Conservation (phyloP, 2,329 filamentous ascomycete species). For the Fusarium algeriense region DNA sequence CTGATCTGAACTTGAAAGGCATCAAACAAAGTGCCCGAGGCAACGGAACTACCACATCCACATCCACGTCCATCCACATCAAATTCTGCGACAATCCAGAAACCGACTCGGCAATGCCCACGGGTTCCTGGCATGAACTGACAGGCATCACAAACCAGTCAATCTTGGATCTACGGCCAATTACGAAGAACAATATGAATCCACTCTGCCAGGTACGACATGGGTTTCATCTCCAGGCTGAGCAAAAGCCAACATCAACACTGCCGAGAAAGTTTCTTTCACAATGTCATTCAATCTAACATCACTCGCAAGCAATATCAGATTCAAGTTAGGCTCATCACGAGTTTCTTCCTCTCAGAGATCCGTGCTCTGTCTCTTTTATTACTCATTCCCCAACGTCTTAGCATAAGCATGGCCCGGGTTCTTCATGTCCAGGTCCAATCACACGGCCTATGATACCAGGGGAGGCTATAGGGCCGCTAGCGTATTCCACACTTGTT, state of each 20-base stretch:
- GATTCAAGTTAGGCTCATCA: background rate
- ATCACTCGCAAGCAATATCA: slow-evolving; percentile 5
- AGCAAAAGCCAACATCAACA: slow-evolving; percentile 7
- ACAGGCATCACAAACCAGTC: slow-evolving; percentile 20
- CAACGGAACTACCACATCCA: slow-evolving; percentile 7
- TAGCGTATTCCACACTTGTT: slow-evolving; percentile 30
- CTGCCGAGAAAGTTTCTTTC: slow-evolving; percentile 17
- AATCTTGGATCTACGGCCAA: slow-evolving; percentile 1
- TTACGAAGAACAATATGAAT: background rate
- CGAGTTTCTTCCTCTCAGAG: background rate
- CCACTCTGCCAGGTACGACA: slow-evolving; percentile 4
- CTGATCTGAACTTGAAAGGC: slow-evolving; percentile 5
- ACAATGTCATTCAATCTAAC: background rate
- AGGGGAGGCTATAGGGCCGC: slow-evolving; percentile 21
- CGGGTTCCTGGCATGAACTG: slow-evolving; percentile 40
- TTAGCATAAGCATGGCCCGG: slow-evolving; percentile 34
- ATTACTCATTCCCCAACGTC: slow-evolving; percentile 14
- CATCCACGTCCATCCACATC: background rate
- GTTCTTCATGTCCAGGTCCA: slow-evolving; percentile 10
- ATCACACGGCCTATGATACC: slow-evolving; percentile 14
- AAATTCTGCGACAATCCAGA: slow-evolving; percentile 35
- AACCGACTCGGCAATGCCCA: slow-evolving; percentile 31
- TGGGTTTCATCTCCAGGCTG: slow-evolving; percentile 10
- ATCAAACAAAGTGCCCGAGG: slow-evolving; percentile 18
- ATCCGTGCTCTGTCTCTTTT: slow-evolving; percentile 13